Conservation (phyloP, 1,284 basidiomycete species). For the Marasmius oreades region DNA sequence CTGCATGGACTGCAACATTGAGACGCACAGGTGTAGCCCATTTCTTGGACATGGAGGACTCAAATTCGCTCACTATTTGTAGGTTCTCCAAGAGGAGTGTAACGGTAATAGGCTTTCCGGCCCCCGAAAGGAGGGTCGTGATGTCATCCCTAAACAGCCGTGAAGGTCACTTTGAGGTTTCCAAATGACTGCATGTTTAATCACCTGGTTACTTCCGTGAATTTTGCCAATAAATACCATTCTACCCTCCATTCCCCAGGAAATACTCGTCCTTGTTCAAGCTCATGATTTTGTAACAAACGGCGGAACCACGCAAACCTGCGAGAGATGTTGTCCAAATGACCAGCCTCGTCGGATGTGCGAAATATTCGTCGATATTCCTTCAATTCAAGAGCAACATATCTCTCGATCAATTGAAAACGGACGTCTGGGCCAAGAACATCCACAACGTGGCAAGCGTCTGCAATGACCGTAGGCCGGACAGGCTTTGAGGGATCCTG, state of each 20-base stretch:
- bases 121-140: constrained; percentile 61
- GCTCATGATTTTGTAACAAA: constrained; percentile 86
- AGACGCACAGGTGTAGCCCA: constrained; percentile 70
- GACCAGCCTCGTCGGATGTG: constrained; percentile 88
- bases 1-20: neutral
- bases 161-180: neutral
- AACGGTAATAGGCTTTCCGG: constrained; percentile 70
- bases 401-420: constrained; percentile 82
- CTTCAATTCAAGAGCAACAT: constrained; percentile 86
- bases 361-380: constrained; percentile 98
- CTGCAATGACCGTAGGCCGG: constrained; percentile 61
- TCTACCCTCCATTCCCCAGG: constrained; percentile 82
- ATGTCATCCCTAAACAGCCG: constrained; percentile 59
- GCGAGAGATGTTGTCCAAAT: constrained; percentile 92
- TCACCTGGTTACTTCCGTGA: constrained; percentile 84
- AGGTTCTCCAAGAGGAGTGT: constrained; percentile 80
- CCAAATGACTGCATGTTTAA: constrained; percentile 11
- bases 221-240: constrained; percentile 77
- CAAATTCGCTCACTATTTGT: constrained; percentile 85
- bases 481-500: constrained; percentile 72
- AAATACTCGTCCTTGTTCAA: constrained; percentile 82
- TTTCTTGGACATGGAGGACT: constrained; percentile 73
- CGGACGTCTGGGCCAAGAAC: constrained; percentile 83
- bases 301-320: constrained; percentile 96
- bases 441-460: constrained; percentile 84